These are phyloP conservation scores for Botrytis aclada DNA, from an alignment of 2,329 filamentous ascomycete genomes.

Conservation along the genomic window DNA sequence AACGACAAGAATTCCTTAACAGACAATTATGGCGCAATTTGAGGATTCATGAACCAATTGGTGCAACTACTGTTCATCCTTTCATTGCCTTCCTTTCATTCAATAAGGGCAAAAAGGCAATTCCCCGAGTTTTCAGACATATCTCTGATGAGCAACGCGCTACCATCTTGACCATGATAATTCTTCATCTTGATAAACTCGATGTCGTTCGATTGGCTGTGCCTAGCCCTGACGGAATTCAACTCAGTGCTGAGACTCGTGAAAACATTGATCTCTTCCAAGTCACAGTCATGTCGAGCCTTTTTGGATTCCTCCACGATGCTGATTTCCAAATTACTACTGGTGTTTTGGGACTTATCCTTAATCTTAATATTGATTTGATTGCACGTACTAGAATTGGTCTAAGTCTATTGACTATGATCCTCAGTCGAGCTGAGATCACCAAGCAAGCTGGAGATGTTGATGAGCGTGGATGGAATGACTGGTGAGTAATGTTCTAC, in stretches of 20 bases:
- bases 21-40: slow-evolving; percentile 78
- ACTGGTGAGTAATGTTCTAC: slow-evolving; percentile 58
- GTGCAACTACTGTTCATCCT: slow-evolving; percentile 72
- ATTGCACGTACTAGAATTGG: slow-evolving; percentile 86
- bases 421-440: slow-evolving; percentile 89
- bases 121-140: slow-evolving; percentile 91
- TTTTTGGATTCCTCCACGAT: slow-evolving; percentile 88
- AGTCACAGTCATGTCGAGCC: slow-evolving; percentile 79
- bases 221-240: slow-evolving; percentile 67
- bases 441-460: slow-evolving; percentile 76
- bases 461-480: slow-evolving; percentile 70
- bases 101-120: slow-evolving; percentile 92
- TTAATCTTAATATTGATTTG: slow-evolving; percentile 77
- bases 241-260: slow-evolving; percentile 71
- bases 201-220: slow-evolving; percentile 84
- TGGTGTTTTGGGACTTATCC: slow-evolving; percentile 80
- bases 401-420: slow-evolving; percentile 85
- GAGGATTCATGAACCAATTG: slow-evolving; percentile 91
- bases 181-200: slow-evolving; percentile 86
- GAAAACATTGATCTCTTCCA: slow-evolving; percentile 93
- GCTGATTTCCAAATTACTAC: slow-evolving; percentile 88
- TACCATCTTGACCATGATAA: slow-evolving; percentile 92
- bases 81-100: slow-evolving; percentile 96
- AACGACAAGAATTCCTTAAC: slow-evolving; percentile 68
- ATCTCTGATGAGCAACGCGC: slow-evolving; percentile 90